These are phyloP conservation scores for Mycogone perniciosa DNA, from an alignment of 2,329 filamentous ascomycete genomes.

Conservation along the genomic window DNA sequence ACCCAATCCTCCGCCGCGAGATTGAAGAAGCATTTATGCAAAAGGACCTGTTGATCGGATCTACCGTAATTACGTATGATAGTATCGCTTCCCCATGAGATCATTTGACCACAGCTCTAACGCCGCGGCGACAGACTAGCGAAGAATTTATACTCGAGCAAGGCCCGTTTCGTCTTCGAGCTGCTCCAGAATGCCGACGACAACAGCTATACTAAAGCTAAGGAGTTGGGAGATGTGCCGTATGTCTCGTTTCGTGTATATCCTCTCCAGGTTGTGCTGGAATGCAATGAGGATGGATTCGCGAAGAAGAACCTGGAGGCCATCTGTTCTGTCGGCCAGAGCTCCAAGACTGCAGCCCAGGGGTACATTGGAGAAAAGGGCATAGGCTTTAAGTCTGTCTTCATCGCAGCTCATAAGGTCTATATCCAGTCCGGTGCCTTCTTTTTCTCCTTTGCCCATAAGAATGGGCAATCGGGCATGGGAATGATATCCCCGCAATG, in stretches of 20 bases:
- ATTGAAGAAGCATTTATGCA: too few relatives aligned
- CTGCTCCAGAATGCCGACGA: constrained; percentile 51
- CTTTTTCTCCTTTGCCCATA: constrained; percentile 35
- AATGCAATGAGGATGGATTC: constrained; percentile 47
- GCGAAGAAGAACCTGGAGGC: constrained; percentile 34
- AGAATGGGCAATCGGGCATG: constrained; percentile 27
- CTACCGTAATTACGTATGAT: too few relatives aligned
- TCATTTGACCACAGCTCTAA: too few relatives aligned
- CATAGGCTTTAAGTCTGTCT: constrained; percentile 47
- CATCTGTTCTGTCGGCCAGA: constrained; percentile 40
- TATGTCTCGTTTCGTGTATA: constrained; percentile 31
- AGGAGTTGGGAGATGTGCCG: constrained; percentile 18
- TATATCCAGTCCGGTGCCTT: constrained; percentile 38
- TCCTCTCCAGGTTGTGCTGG: constrained; percentile 33
- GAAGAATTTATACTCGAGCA: constrained; percentile 36
- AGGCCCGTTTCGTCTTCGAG: constrained; percentile 45
- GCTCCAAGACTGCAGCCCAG: constrained; percentile 36
- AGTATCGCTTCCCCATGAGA: too few relatives aligned
- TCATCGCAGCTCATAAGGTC: constrained; percentile 39
- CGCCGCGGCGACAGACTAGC: constrained; percentile 27
- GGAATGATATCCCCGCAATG: constrained; percentile 45
- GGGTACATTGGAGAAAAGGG: constrained; percentile 46
- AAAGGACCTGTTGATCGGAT: too few relatives aligned
- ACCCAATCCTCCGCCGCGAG: too few relatives aligned
- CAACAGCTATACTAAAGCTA: constrained; percentile 32